phyloP scores from a whole-genome alignment of 1,284 basidiomycete species.

The Cryptococcus depauperatus region DNA sequence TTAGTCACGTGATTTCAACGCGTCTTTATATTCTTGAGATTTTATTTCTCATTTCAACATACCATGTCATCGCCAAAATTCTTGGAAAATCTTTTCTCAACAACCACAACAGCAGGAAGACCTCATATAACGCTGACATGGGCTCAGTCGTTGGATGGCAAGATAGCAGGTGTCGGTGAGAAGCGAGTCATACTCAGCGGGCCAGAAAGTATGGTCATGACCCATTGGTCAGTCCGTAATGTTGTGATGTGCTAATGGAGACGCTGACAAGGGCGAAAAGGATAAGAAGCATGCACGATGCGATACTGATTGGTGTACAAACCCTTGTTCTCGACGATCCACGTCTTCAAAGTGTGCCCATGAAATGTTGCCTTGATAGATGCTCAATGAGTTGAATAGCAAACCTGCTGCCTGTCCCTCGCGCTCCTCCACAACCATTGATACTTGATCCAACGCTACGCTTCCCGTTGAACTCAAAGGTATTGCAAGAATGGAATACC shows the following conservation, averaged over 20 bases:
- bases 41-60: no score
- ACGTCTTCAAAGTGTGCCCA: slow-evolving; percentile 71
- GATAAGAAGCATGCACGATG: slow-evolving; percentile 83
- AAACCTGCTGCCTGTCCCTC: slow-evolving; percentile 26
- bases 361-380: no score
- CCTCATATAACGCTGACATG: slow-evolving; percentile 71
- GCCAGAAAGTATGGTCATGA: slow-evolving; percentile 84
- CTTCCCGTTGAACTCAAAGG: slow-evolving; percentile 60
- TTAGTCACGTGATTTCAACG: no score
- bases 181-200: slow-evolving; percentile 76
- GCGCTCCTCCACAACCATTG: slow-evolving; percentile 63
- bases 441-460: slow-evolving; percentile 72
- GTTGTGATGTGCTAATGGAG: neutral
- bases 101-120: slow-evolving; percentile 6
- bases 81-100: slow-evolving; percentile 12
- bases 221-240: slow-evolving; percentile 62
- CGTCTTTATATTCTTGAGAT: no score
- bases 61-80: slow-evolving; percentile 13
- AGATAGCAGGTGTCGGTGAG: slow-evolving; percentile 71
- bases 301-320: slow-evolving; percentile 82
- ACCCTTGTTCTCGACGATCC: slow-evolving; percentile 89
- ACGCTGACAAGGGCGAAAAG: slow-evolving; percentile 43
- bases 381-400: no score
- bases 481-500: slow-evolving; percentile 49
- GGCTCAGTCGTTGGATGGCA: slow-evolving; percentile 88